Conservation (phyloP, 2,329 filamentous ascomycete species). For the Alternaria dauci region DNA sequence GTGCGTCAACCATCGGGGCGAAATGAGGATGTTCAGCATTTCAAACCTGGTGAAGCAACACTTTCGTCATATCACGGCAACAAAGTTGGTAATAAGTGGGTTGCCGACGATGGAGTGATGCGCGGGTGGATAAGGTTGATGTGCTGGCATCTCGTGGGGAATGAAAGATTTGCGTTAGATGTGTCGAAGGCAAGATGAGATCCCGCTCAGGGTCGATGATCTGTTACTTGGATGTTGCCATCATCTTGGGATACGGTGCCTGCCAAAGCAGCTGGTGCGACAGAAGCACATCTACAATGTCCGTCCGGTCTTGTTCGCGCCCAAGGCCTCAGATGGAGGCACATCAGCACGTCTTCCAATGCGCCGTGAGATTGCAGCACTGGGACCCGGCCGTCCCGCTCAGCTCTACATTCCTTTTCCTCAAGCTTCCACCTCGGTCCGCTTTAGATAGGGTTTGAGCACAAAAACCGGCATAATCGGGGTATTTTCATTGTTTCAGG, state of each 20-base stretch:
- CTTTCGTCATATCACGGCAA: neutral
- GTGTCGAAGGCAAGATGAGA: neutral
- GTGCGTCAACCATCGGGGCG: neutral
- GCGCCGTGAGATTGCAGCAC: neutral
- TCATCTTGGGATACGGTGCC: neutral
- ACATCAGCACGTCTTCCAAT: neutral
- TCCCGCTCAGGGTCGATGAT: constrained; percentile 5
- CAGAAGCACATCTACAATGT: neutral
- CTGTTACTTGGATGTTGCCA: constrained; percentile 1
- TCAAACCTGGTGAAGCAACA: neutral
- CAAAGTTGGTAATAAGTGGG: constrained; percentile 1
- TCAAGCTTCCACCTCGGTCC: neutral
- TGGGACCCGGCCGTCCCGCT: neutral
- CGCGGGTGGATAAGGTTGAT: neutral
- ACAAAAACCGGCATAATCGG: neutral
- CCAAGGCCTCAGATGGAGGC: neutral
- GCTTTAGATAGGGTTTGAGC: neutral
- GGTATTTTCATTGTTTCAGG: neutral
- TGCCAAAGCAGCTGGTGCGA: neutral
- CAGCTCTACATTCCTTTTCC: neutral
- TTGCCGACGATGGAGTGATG: neutral
- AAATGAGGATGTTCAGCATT: constrained; percentile 21
- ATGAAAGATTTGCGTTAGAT: neutral
- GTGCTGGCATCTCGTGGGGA: neutral
- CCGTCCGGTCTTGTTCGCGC: neutral